These are phyloP conservation scores for Chenopodium berlandieri DNA, from an alignment of 148 eudicot genomes.

Conservation along the genomic window DNA sequence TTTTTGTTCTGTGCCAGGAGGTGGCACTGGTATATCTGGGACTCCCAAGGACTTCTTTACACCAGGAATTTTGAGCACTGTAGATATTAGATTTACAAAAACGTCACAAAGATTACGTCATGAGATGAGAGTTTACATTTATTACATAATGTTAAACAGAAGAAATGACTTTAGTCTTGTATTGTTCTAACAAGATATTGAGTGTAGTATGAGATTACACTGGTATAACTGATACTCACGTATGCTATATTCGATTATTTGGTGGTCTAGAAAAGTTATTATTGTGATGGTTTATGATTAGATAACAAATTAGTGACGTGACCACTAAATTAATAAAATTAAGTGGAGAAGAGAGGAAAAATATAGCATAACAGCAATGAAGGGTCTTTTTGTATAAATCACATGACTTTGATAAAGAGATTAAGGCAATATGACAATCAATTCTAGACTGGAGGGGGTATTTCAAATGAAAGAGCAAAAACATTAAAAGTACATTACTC, in stretches of 20 bases:
- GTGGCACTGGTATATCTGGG: constrained; percentile 56
- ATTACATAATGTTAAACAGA: not conserved
- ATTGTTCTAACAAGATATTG: not conserved
- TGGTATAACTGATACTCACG: not conserved
- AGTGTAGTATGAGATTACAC: not conserved
- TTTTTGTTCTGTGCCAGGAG: constrained; percentile 29
- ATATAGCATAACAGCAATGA: too few relatives aligned
- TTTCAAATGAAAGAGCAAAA: not conserved
- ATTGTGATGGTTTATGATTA: too few relatives aligned
- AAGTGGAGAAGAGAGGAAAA: too few relatives aligned
- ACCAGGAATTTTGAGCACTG: constrained; percentile 65
- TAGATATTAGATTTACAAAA: constrained; percentile 8
- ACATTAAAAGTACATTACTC: not conserved
- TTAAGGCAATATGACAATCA: not conserved
- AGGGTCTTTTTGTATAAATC: not conserved
- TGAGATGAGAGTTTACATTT: not conserved
- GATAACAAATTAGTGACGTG: too few relatives aligned
- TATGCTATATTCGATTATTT: not conserved
- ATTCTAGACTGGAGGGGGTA: too few relatives aligned
- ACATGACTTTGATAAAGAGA: not conserved
- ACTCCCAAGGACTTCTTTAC: constrained; percentile 67
- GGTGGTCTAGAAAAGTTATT: not conserved
- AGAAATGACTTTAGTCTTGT: not conserved
- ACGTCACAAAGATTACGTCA: not conserved
- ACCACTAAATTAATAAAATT: too few relatives aligned